Conservation (phyloP, 2,329 filamentous ascomycete genomes). For the Magnaporthales sp. region DNA sequence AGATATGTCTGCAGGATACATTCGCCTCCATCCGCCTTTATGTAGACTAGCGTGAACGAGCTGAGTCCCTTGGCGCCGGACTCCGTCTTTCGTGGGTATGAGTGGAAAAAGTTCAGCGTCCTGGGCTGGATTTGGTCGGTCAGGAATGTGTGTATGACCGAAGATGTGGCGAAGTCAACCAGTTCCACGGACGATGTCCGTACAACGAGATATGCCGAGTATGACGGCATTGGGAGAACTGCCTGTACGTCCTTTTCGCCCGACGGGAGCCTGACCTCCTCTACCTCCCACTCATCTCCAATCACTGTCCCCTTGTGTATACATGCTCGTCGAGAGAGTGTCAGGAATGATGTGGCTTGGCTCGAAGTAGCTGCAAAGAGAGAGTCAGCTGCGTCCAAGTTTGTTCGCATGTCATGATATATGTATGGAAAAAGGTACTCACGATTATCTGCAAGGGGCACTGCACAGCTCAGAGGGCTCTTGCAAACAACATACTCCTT, state of each 20-base stretch:
- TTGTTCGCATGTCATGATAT: not conserved
- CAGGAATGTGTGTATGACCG: constrained; percentile 51
- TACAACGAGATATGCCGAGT: constrained; percentile 54
- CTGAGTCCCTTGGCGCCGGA: constrained; percentile 48
- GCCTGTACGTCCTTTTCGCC: constrained; percentile 40
- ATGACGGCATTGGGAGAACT: constrained; percentile 47
- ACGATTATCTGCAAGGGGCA: constrained; percentile 36
- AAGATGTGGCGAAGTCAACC: constrained; percentile 49
- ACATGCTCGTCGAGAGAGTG: constrained; percentile 39
- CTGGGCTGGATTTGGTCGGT: constrained; percentile 49
- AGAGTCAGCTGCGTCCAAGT: constrained; percentile 3
- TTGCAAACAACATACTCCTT: constrained; percentile 40
- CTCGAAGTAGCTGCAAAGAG: constrained; percentile 11
- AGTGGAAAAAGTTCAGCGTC: constrained; percentile 52
- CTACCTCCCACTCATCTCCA: constrained; percentile 39
- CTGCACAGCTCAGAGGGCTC: constrained; percentile 41
- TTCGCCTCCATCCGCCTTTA: constrained; percentile 47
- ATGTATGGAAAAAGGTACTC: constrained; percentile 12
- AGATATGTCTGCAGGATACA: constrained; percentile 58
- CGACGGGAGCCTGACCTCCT: constrained; percentile 31
- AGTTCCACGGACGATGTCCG: constrained; percentile 47
- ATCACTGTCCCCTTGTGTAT: constrained; percentile 37
- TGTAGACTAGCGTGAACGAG: constrained; percentile 58
- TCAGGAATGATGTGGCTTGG: constrained; percentile 29
- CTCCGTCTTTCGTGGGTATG: constrained; percentile 38